These are phyloP conservation scores for Metschnikowia lochheadii DNA, from an alignment of 805 yeast species.

Conservation along the genomic window DNA sequence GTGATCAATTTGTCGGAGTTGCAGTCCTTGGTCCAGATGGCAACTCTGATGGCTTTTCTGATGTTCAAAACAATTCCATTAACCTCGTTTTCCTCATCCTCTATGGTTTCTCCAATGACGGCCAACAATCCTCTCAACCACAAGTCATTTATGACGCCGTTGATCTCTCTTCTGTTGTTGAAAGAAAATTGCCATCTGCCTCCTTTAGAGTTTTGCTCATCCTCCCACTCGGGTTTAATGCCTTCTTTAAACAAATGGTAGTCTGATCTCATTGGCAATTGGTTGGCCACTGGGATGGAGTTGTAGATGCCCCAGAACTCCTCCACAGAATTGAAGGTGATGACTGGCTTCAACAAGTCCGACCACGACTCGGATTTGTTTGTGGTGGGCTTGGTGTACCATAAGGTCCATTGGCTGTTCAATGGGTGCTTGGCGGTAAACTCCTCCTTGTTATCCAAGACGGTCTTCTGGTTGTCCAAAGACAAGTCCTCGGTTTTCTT, in stretches of 20 bases:
- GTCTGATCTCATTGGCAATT: slow-evolving; percentile 87
- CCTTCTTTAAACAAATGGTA: slow-evolving; percentile 93
- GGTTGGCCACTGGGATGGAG: slow-evolving; percentile 86
- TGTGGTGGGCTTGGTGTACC: slow-evolving; percentile 94
- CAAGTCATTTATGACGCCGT: slow-evolving; percentile 70
- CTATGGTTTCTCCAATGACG: slow-evolving; percentile 92
- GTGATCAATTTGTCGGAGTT: slow-evolving; percentile 58
- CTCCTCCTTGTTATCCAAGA: slow-evolving; percentile 56
- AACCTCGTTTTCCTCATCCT: slow-evolving; percentile 77
- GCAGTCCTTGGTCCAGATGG: slow-evolving; percentile 89
- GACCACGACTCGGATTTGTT: slow-evolving; percentile 83
- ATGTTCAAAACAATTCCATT: slow-evolving; percentile 91
- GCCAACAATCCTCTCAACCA: slow-evolving; percentile 90
- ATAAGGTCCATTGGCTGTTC: slow-evolving; percentile 87
- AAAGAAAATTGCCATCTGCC: slow-evolving; percentile 83
- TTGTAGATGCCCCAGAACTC: slow-evolving; percentile 98
- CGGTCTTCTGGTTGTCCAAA: slow-evolving; percentile 43
- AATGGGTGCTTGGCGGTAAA: slow-evolving; percentile 84
- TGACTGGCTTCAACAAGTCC: slow-evolving; percentile 87
- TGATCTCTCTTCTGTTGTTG: slow-evolving; percentile 59
- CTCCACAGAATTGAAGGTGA: slow-evolving; percentile 89
- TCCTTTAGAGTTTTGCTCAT: slow-evolving; percentile 77
- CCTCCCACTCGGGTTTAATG: slow-evolving; percentile 99
- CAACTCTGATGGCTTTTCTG: slow-evolving; percentile 74
- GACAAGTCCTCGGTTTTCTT: slow-evolving; percentile 42